phyloP scores from a whole-genome alignment of 140 eudicot genomes.

The Stevia rebaudiana region DNA sequence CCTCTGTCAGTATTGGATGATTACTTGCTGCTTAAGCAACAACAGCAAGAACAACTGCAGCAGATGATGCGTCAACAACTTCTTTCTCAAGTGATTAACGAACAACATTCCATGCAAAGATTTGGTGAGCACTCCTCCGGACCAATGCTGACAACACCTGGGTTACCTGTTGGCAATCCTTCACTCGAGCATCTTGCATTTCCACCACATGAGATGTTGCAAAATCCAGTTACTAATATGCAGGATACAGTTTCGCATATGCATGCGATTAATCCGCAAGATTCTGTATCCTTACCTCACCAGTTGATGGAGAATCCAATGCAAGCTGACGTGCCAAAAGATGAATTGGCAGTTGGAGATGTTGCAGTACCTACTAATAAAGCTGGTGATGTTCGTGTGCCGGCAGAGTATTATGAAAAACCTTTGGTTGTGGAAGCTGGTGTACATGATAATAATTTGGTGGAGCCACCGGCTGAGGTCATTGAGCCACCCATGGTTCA shows the following conservation, averaged over 20 bases:
- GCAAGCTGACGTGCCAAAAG: too few relatives aligned
- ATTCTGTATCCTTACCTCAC: conserved; percentile 61
- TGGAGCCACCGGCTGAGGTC: conserved; percentile 11
- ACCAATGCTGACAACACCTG: conserved; percentile 39
- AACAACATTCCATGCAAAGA: conserved; percentile 53
- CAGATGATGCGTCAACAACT: conserved; percentile 65
- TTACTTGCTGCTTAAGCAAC: conserved; percentile 62
- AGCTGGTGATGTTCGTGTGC: conserved; percentile 10
- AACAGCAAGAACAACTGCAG: conserved; percentile 50
- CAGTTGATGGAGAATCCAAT: conserved; percentile 36
- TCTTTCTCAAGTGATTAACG: conserved; percentile 55
- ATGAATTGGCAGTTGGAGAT: conserved; percentile 21
- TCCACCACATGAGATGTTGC: conserved; percentile 44
- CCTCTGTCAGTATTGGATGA: conserved; percentile 58
- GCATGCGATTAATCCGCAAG: conserved; percentile 36
- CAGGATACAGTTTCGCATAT: conserved; percentile 30
- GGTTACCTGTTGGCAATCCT: conserved; percentile 37
- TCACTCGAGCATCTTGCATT: conserved; percentile 37
- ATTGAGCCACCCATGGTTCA: conserved; percentile 20
- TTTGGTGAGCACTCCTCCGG: conserved; percentile 47
- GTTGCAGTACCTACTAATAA: conserved; percentile 11
- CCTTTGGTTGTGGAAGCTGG: conserved; percentile 9
- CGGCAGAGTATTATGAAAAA: conserved; percentile 19
- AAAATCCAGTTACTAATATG: conserved; percentile 32
- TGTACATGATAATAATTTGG: conserved; percentile 17